Percentiles rank a stretch among this genome's conserved stretches.
Conservation (phyloP, 371 early-diverging fungal genomes). For the Rhizomucor pusillus region DNA sequence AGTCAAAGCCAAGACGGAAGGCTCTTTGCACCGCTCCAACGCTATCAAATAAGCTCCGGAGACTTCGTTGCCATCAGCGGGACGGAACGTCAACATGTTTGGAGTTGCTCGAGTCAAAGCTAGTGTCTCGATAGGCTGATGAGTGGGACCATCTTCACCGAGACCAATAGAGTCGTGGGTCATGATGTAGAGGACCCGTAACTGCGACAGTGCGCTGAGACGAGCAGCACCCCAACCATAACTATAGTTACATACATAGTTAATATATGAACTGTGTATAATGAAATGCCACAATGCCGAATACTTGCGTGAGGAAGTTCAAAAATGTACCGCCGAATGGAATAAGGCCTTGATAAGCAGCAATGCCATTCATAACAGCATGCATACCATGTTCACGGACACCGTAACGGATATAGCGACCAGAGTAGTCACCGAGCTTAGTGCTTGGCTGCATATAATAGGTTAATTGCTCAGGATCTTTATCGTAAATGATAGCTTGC, state of each 20-base stretch:
- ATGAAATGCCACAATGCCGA: background rate
- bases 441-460: constrained; percentile 40
- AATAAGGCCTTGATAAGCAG: constrained; percentile 87
- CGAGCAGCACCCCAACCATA: constrained; percentile 89
- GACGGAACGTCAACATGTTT: constrained; percentile 86
- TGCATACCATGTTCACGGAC: constrained; percentile 99
- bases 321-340: constrained; percentile 97
- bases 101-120: constrained; percentile 95
- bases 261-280: constrained; percentile 6
- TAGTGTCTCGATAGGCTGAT: constrained; percentile 99
- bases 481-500: background rate
- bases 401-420: constrained; percentile 96
- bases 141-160: constrained; percentile 99
- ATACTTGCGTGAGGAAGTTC: constrained; percentile 87
- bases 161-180: constrained; percentile 99
- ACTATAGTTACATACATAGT: background rate
- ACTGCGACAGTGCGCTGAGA: constrained; percentile 85
- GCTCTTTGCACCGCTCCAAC: constrained; percentile 65
- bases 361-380: constrained; percentile 94
- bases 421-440: constrained; percentile 75
- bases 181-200: constrained; percentile 94
- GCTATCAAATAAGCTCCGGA: constrained; percentile 90
- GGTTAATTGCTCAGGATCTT: background rate
- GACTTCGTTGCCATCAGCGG: constrained; percentile 97
- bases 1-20: constrained; percentile 89